Evolutionary conservation across 441 rosid genomes (phyloP), one percentile per base, ranked within the genome.

Genomic region (Daphne laureola): DNA sequence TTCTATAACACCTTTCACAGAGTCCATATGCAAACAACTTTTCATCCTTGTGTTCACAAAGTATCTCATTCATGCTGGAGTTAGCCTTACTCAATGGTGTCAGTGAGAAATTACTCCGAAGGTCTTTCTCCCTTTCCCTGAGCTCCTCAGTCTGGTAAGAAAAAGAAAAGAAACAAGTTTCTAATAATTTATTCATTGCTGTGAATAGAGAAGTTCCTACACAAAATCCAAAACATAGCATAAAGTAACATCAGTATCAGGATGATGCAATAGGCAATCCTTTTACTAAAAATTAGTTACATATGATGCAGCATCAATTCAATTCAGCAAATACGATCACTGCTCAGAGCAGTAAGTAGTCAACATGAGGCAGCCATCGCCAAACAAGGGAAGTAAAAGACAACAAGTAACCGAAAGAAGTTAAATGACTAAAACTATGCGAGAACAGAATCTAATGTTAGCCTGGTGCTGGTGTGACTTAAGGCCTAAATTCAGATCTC

Each of bases 71-170:
- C 61, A 59, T 46, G 54, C 51, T 38, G 17, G 77, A 56, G 23
- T 64, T 53, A 50, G 56, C 70, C 62, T 50, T 45, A 60, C 57
- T 64, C 58, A 73, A 66, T 46, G 64, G 70, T 53, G 26, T 65
- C 15, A 59, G 56, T 46, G 66, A 41, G 25, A 64, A 55, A 51
- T 53, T 67, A 59, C 71, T 74, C 43, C 64, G 64, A 36, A 69
- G 49, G 57, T 79, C 85, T 53, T 52, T 78, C 49, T 83, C 95
- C 67, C 73, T 82, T 15, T 73, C 78, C 62, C 55, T 73, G 63
- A 93, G 69, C 66, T 87, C 93, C 50, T 82, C 95, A 63, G 85
- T 79, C 97, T 93, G 77, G 54, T 48, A 45, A 5, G 50, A 14
- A 53, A 48, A 50, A n/a, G n/a, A 59, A 12, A 18, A 62, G 16